Evolutionary conservation across 208 protist species (phyloP).

Genomic region (Naegleria gruberi): DNA sequence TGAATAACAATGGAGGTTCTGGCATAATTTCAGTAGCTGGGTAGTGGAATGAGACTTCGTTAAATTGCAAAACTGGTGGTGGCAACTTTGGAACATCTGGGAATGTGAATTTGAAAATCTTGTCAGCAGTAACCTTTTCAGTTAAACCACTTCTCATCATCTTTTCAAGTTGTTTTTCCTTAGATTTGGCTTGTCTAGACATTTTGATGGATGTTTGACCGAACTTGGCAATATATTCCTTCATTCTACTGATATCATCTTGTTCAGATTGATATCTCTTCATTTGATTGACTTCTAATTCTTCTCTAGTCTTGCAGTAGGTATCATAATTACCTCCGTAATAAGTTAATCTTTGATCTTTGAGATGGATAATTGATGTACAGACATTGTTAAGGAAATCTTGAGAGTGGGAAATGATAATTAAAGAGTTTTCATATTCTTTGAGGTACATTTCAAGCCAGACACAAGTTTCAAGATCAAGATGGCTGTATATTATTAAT

Average conservation of each 20-base stretch:
- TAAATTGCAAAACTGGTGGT: slow-evolving; percentile 61
- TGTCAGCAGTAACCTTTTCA: slow-evolving; percentile 58
- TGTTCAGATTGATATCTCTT: slow-evolving; percentile 74
- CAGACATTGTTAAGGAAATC: slow-evolving; percentile 88
- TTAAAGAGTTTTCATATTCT: slow-evolving; percentile 82
- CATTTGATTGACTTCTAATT: slow-evolving; percentile 70
- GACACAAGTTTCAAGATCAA: slow-evolving; percentile 90
- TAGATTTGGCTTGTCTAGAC: slow-evolving; percentile 80
- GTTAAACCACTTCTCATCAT: slow-evolving; percentile 64
- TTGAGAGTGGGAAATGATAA: slow-evolving; percentile 93
- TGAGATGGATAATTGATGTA: slow-evolving; percentile 78
- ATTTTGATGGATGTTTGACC: slow-evolving; percentile 64
- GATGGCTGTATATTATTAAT: slow-evolving; percentile 87
- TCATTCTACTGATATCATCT: slow-evolving; percentile 59
- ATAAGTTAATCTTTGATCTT: slow-evolving; percentile 32
- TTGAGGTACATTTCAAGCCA: slow-evolving; percentile 94
- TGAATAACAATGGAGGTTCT: slow-evolving; percentile 75
- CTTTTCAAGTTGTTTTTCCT: slow-evolving; percentile 77
- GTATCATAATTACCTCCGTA: slow-evolving; percentile 82
- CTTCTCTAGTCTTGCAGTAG: slow-evolving; percentile 71
- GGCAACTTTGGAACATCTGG: slow-evolving; percentile 60
- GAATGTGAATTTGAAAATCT: slow-evolving; percentile 76
- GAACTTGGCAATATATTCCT: slow-evolving; percentile 84
- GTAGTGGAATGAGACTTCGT: slow-evolving; percentile 76
- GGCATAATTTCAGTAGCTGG: slow-evolving; percentile 15